Evolutionary conservation across 1,139 yeast genomes (phyloP).

Genomic region (Sugiyamaella sp.): DNA sequence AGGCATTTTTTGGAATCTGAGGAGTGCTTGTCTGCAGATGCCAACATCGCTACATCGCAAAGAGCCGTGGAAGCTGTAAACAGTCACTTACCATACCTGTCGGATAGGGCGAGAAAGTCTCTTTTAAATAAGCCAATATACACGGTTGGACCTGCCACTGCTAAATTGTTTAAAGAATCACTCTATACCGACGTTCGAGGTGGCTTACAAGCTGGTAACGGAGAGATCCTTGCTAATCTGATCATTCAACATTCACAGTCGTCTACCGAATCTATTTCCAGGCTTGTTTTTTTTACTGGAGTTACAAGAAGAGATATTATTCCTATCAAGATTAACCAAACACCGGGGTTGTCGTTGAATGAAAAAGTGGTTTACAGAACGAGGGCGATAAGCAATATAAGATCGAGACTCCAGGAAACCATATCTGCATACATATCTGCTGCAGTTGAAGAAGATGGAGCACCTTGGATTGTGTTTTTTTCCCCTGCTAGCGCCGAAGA

Average conservation of each 20-base stretch:
- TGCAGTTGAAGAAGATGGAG: slow-evolving; percentile 2
- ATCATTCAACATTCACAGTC: slow-evolving; percentile 52
- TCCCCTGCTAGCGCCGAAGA: slow-evolving; percentile 86
- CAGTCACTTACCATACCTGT: slow-evolving; percentile 23
- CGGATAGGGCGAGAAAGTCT: slow-evolving; percentile 34
- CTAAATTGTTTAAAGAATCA: slow-evolving; percentile 54
- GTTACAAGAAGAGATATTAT: slow-evolving; percentile 80
- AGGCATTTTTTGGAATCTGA: slow-evolving; percentile 47
- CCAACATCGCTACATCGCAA: slow-evolving; percentile 84
- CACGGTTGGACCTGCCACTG: slow-evolving; percentile 94
- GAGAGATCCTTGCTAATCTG: slow-evolving; percentile 64
- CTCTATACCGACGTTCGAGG: slow-evolving; percentile 77
- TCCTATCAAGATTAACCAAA: slow-evolving; percentile 57
- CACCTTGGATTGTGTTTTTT: slow-evolving; percentile 63
- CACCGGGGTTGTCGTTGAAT: slow-evolving; percentile 51
- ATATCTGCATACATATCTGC: slow-evolving; percentile 11
- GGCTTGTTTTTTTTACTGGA: slow-evolving; percentile 81
- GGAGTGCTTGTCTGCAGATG: slow-evolving; percentile 48
- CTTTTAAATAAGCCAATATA: slow-evolving; percentile 57
- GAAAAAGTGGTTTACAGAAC: slow-evolving; percentile 78
- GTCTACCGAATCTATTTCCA: slow-evolving; percentile 29
- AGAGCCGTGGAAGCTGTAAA: slow-evolving; percentile 81
- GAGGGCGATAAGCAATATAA: slow-evolving; percentile 51
- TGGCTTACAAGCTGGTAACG: slow-evolving; percentile 80
- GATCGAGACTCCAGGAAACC: slow-evolving; percentile 36